Conservation (phyloP, 805 yeast genomes). For the Cyberlindnera subsufficiens region DNA sequence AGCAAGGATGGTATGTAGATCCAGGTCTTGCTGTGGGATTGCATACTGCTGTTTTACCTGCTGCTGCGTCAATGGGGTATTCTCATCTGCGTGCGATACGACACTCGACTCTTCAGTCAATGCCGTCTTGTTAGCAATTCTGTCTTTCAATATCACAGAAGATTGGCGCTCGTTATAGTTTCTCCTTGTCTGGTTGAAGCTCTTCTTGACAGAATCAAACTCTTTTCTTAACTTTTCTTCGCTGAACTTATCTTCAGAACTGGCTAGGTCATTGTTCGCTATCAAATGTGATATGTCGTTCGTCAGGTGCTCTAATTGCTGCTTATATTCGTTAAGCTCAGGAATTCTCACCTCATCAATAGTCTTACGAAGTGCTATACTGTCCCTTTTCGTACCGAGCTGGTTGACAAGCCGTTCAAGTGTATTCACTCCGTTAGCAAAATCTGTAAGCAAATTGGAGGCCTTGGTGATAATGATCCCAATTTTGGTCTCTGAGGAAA, state of each 20-base stretch:
- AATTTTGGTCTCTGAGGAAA: slow-evolving; percentile 13
- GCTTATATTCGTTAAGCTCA: slow-evolving; percentile 22
- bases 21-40: slow-evolving; percentile 45
- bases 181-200: slow-evolving; percentile 36
- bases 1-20: slow-evolving; percentile 57
- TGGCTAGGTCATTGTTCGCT: slow-evolving; percentile 8
- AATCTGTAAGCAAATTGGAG: slow-evolving; percentile 28
- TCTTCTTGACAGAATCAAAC: slow-evolving; percentile 44
- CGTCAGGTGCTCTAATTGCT: slow-evolving; percentile 28
- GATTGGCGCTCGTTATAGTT: slow-evolving; percentile 45
- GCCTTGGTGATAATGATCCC: slow-evolving; percentile 20
- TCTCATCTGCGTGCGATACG: slow-evolving; percentile 7
- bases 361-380: slow-evolving; percentile 28
- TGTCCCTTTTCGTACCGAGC: slow-evolving; percentile 44
- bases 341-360: slow-evolving; percentile 20
- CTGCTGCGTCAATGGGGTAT: slow-evolving; percentile 16
- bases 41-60: slow-evolving; percentile 24
- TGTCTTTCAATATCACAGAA: slow-evolving; percentile 30
- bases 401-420: slow-evolving; percentile 43
- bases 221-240: slow-evolving; percentile 46
- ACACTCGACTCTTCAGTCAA: slow-evolving; percentile 18
- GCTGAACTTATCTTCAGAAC: slow-evolving; percentile 20
- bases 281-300: slow-evolving; percentile 20
- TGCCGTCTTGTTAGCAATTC: slow-evolving; percentile 10
- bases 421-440: slow-evolving; percentile 43